Evolutionary conservation across 176 grass and related monocot genomes (phyloP).

Genomic region (sorghum (Sorghum bicolor)): Sorghum_bicolor_NCBIv3 NC_012879.2:17606001-17606500

Average conservation of each 20-base stretch:
- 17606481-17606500: background rate
- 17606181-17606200: conserved; percentile 27
- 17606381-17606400: background rate
- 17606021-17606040: conserved; percentile 56
- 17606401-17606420: background rate
- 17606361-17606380: conserved; percentile 8
- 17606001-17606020: conserved; percentile 75
- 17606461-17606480: background rate
- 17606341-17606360: background rate
- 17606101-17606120: conserved; percentile 57
- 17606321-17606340: background rate
- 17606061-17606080: conserved; percentile 69
- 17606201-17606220: conserved; percentile 21
- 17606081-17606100: conserved; percentile 70
- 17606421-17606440: background rate
- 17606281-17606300: background rate
- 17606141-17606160: conserved; percentile 69
- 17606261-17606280: background rate
- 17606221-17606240: background rate
- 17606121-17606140: conserved; percentile 66
- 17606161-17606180: conserved; percentile 45
- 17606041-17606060: conserved; percentile 95
- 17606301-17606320: background rate
- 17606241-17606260: background rate
- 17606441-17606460: background rate